Base-by-base conservation (phyloP, 1,139 yeast genomes). In the Sugiyamaella grinbergsii region DNA sequence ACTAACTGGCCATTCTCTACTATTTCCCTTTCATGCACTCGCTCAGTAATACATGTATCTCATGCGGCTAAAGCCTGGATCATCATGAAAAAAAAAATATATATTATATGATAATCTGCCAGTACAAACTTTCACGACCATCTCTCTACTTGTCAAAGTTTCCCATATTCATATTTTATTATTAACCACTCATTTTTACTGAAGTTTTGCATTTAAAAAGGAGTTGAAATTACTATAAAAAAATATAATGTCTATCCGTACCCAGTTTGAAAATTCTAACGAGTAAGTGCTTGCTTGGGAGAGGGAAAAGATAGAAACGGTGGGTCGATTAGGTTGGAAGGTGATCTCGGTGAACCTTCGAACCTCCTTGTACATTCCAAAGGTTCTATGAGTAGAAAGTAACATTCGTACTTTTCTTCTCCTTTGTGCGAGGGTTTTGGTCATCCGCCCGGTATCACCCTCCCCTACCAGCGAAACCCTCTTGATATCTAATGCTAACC, bases 261-360 rank as follows among this genome's bases (percentile, higher is more conserved):
- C 64, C 10, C 64, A 61, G 76, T 93, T 93, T 78, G 98, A 93
- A 77, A 93, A 93, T 74, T 90, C 97, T 53, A 93, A 93, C 71
- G 98, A 93, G 77, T 67, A 62, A 29, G 71, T 58, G 24, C 8
- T 16, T 26, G 37, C 6, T 13, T 8, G 4, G 34, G 18, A 4
- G 11, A 34, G 20, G 11, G 4, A 6, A 10, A 29, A 4, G 33
- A 8, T 10, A 8, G 4, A 29, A 13, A 29, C 5, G 33, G 33
- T 5, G 28, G 28, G 8, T 6, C 28, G 10, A 24, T 24, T 24
- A 10, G 28, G 8, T 24, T 24, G 10, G 28, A 24, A 24, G 10
- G 28, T 10, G n/a, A n/a, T n/a, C n/a, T n/a, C n/a, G n/a, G n/a
- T n/a, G n/a, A n/a, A n/a, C n/a, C n/a, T n/a, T n/a, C n/a, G n/a